Conservation (phyloP, 768 basidiomycete genomes). For the Krasilnikovozyma curviuscula region DNA sequence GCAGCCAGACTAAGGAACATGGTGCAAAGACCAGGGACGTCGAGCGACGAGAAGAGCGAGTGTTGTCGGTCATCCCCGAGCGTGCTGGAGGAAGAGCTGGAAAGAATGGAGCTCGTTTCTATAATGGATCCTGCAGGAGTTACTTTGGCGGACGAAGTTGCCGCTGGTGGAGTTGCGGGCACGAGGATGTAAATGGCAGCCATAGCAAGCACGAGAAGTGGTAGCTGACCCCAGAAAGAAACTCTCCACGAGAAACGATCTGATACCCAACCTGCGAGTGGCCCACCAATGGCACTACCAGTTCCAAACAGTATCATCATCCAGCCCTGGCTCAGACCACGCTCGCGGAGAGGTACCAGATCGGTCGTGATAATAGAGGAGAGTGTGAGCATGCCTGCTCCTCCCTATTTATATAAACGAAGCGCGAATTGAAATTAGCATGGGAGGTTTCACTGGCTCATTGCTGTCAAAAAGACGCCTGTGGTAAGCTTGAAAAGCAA, state of each 20-base stretch:
- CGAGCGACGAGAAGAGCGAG: background rate
- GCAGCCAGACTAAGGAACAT: background rate
- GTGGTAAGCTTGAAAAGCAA: too few relatives aligned
- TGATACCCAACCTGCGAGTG: background rate
- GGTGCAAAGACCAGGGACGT: constrained; percentile 1
- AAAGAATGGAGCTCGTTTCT: too few relatives aligned
- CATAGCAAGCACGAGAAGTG: constrained; percentile 1
- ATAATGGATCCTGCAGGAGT: too few relatives aligned
- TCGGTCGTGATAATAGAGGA: constrained; percentile 7
- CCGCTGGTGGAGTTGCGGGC: background rate
- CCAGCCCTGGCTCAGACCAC: constrained; percentile 4
- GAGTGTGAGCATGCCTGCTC: constrained; percentile 5
- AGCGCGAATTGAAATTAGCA: too few relatives aligned
- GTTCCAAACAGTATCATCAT: constrained; percentile 9
- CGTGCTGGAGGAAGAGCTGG: too few relatives aligned
- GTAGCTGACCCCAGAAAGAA: constrained; percentile 1
- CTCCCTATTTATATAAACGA: too few relatives aligned
- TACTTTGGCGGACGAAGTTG: background rate
- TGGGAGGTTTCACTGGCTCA: too few relatives aligned
- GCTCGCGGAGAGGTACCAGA: constrained; percentile 1
- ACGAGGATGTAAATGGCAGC: constrained; percentile 1
- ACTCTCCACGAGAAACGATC: constrained; percentile 1
- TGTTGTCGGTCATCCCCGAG: too few relatives aligned
- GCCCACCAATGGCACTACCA: constrained; percentile 4
- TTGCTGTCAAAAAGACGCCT: too few relatives aligned